Evolutionary conservation across 75 land plant species (phyloP), one percentile per base, ranked within the genome.

Genomic region (Isoetes taiwanensis): DNA sequence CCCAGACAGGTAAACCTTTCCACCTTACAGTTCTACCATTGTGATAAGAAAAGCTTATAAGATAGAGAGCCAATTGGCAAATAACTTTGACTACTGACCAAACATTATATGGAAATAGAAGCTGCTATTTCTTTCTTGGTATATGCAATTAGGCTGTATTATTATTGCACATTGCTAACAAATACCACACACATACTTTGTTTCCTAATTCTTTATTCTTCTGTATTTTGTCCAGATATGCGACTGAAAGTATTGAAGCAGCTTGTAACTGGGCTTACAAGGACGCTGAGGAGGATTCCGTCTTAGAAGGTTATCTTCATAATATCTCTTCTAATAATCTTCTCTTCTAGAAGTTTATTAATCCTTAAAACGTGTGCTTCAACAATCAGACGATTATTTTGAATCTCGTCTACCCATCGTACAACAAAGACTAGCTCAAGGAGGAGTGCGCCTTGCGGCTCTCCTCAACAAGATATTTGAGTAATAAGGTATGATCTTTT

Each of bases 361-460:
- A 17, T 8, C 11, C 30, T 35, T 8, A 14, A 4, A 31, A 54
- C 63, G 70, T n/a, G n/a, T n/a, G n/a, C n/a, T n/a, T n/a, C n/a
- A n/a, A n/a, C n/a, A n/a, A n/a, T n/a, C 77, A 84, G 89, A 84
- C 73, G 76, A 78, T 6, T 84, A 84, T 64, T 84, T 83, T 54
- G 41, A 53, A 4, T 69, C 81, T 11, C 76, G 89, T 14, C 31
- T 64, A 6, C 86, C 89, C 12, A 48, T 75, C 25, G 74, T 81
- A 40, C 46, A 78, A 41, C 30, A 59, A 43, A 69, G 81, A 43
- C 52, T 84, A 16, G 85, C 79, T 26, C 68, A 84, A 67, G 79
- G 68, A 64, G 89, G 76, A 23, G 81, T 81, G 3, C 65, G 89
- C 17, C 58, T 78, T 39, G 87, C 83, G 27, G 71, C 83, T 1